Evolutionary conservation across 345 rosid species (phyloP).

Genomic region (Garcia nutans): DNA sequence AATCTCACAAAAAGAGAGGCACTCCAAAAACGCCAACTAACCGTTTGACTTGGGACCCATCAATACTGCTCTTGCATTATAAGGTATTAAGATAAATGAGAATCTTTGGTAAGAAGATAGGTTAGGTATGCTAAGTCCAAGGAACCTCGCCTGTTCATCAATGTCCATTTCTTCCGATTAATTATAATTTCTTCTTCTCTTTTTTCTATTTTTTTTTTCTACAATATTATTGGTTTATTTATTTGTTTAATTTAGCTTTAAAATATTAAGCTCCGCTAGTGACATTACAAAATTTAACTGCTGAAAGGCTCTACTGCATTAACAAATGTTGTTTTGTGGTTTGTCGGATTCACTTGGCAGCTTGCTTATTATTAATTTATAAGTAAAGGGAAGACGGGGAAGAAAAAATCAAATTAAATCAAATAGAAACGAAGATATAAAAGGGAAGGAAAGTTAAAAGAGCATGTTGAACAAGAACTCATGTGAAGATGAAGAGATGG

Average conservation of each 20-base stretch:
- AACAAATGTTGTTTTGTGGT: slow-evolving; percentile 28
- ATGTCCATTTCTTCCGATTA: slow-evolving; percentile 25
- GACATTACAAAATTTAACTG: neutral
- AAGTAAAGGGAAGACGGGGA: slow-evolving; percentile 1
- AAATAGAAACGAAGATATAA: slow-evolving; percentile 12
- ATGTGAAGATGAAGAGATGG: slow-evolving; percentile 39
- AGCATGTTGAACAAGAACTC: neutral
- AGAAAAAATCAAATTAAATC: neutral
- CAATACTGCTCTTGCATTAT: neutral
- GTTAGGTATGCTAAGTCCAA: slow-evolving; percentile 28
- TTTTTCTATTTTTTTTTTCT: too few species aligned
- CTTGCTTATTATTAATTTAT: slow-evolving; percentile 26
- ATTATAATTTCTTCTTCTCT: too few species aligned
- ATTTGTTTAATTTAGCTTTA: neutral
- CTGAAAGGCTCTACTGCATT: slow-evolving; percentile 26
- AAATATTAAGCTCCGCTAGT: neutral
- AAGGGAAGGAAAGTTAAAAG: neutral
- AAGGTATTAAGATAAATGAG: slow-evolving; percentile 7
- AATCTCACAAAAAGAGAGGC: slow-evolving; percentile 18
- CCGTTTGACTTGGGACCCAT: slow-evolving; percentile 55
- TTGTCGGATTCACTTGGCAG: slow-evolving; percentile 36
- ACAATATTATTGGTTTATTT: too few species aligned
- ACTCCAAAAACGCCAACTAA: slow-evolving; percentile 47
- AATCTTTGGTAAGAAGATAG: slow-evolving; percentile 35
- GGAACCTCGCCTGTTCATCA: slow-evolving; percentile 18